A percentile compares a stretch with the other conserved stretches of the same genome.
Evolutionary conservation across 345 rosid genomes (phyloP).

Genomic region (Populus pruinosa): DNA sequence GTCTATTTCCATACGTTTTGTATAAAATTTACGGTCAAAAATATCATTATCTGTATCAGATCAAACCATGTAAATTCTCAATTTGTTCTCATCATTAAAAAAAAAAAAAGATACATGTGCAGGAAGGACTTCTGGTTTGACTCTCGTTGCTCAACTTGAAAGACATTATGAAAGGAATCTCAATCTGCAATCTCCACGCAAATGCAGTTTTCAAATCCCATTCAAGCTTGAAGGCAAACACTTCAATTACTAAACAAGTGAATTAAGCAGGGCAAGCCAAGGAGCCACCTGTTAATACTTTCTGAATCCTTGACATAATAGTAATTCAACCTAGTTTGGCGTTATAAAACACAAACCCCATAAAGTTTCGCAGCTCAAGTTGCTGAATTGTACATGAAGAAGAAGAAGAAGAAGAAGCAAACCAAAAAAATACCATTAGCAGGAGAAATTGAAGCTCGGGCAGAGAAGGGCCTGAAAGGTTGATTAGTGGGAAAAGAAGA

Average conservation of each 20-base stretch:
- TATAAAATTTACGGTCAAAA: not conserved
- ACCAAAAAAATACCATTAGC: conserved; percentile 30
- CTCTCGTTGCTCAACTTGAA: too few relatives aligned
- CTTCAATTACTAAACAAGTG: not conserved
- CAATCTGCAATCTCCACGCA: not conserved
- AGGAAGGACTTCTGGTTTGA: not conserved
- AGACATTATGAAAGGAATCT: not conserved
- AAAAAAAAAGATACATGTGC: not conserved
- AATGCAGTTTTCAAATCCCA: not conserved
- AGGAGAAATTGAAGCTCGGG: conserved; percentile 40
- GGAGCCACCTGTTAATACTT: too few relatives aligned
- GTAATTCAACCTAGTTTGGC: too few relatives aligned
- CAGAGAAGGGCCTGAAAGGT: conserved; percentile 45
- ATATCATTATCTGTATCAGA: not conserved
- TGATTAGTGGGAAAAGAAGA: conserved; percentile 31
- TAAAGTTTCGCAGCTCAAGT: not conserved
- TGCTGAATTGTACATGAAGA: not conserved
- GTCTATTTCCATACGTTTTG: not conserved
- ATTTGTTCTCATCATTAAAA: not conserved
- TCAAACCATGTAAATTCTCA: too few relatives aligned
- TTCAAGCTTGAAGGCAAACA: not conserved
- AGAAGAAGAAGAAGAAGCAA: not conserved
- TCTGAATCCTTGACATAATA: too few relatives aligned
- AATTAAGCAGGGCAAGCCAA: too few relatives aligned
- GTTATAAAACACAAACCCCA: not conserved